Conservation (phyloP, 2,329 filamentous ascomycete genomes). For the Chrysoporthe deuterocubensis region DNA sequence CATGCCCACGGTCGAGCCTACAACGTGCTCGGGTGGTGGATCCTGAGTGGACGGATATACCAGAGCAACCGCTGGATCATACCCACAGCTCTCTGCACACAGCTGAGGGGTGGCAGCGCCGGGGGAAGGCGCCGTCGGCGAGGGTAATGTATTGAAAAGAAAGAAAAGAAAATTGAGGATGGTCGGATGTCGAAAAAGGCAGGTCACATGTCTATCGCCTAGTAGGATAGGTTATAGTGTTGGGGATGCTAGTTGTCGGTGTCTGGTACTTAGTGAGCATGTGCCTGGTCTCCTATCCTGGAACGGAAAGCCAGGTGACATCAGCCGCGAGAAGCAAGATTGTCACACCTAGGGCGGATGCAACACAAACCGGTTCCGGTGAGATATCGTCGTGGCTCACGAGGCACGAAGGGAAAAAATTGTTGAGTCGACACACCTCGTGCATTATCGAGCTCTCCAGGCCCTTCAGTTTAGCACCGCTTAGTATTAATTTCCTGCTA, state of each 20-base stretch:
- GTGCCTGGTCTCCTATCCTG: not conserved
- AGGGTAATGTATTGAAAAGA: not conserved
- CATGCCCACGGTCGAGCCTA: not conserved
- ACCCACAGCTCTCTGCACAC: not conserved
- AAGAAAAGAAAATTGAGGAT: not conserved
- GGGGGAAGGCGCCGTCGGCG: not conserved
- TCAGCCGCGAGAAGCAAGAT: not conserved
- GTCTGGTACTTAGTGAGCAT: conserved; percentile 1
- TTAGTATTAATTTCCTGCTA: not conserved
- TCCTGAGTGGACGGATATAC: conserved; percentile 6
- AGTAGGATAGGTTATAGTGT: not conserved
- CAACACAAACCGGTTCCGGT: not conserved
- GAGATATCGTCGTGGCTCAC: not conserved
- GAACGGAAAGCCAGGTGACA: conserved; percentile 4
- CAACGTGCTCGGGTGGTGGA: conserved; percentile 16
- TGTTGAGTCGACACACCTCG: conserved; percentile 1
- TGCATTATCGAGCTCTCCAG: not conserved
- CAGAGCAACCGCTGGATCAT: conserved; percentile 1
- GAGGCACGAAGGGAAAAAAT: not conserved
- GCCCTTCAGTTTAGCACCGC: not conserved
- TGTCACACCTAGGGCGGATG: conserved; percentile 1
- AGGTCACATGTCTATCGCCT: conserved; percentile 1
- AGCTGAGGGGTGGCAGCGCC: not conserved
- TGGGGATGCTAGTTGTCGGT: not conserved
- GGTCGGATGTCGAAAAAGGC: not conserved